These are phyloP conservation scores for Clarireedia monteithiana DNA, from an alignment of 2,329 filamentous ascomycete genomes.

Conservation along the genomic window DNA sequence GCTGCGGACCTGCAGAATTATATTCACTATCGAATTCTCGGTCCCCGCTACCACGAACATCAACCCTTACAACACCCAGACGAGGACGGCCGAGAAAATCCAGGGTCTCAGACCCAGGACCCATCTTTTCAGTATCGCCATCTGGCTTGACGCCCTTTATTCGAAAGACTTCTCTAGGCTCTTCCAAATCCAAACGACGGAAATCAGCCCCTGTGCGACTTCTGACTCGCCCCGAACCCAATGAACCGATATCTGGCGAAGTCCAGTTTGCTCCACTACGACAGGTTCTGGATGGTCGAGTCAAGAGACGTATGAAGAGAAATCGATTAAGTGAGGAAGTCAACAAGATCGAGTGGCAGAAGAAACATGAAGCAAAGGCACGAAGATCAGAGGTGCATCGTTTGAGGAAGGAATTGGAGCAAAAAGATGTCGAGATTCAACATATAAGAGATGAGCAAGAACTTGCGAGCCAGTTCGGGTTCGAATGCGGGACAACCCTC, in stretches of 20 bases:
- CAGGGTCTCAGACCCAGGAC: conserved; percentile 52
- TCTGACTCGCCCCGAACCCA: conserved; percentile 19
- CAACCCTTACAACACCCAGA: conserved; percentile 24
- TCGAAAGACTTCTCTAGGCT: conserved; percentile 40
- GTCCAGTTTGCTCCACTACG: conserved; percentile 42
- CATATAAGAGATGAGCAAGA: conserved; percentile 25
- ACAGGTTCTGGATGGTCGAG: conserved; percentile 48
- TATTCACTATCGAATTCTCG: conserved; percentile 13
- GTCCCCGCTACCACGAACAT: conserved; percentile 21
- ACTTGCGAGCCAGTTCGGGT: conserved; percentile 23
- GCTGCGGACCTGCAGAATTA: conserved; percentile 24
- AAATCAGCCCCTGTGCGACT: conserved; percentile 36
- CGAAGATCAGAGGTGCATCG: conserved; percentile 40
- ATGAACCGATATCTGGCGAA: conserved; percentile 30
- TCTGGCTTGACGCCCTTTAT: conserved; percentile 54
- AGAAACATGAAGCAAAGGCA: conserved; percentile 33
- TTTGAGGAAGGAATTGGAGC: conserved; percentile 39
- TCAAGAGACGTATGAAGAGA: conserved; percentile 48
- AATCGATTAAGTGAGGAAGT: conserved; percentile 52
- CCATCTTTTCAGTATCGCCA: conserved; percentile 28
- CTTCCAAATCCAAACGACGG: conserved; percentile 35
- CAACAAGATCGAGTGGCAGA: conserved; percentile 43
- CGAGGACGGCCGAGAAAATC: conserved; percentile 37
- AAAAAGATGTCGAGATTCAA: conserved; percentile 26
- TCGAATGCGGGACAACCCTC: conserved; percentile 17